A percentile compares a stretch with the other conserved stretches of the same genome.
Conservation (phyloP, 2,329 filamentous ascomycete genomes). For the Cordyceps fumosorosea region DNA sequence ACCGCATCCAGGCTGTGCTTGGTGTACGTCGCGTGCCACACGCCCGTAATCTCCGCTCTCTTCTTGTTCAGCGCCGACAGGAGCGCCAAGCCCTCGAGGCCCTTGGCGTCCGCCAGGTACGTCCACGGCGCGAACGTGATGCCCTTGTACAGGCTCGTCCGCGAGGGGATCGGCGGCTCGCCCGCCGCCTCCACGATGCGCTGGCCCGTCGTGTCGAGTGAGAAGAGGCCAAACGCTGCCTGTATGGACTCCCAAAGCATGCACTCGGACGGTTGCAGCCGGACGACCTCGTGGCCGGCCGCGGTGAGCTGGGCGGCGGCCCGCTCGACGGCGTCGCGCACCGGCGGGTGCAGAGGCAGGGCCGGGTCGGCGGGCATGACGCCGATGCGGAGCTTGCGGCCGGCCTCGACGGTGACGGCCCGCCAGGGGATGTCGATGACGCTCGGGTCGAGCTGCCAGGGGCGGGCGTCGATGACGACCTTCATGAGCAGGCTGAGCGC, state of each 20-base stretch:
- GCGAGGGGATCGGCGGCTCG: constrained; percentile 13
- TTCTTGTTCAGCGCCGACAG: constrained; percentile 18
- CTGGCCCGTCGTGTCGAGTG: not conserved
- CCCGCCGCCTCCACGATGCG: constrained; percentile 9
- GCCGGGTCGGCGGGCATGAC: constrained; percentile 39
- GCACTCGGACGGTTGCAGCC: constrained; percentile 22
- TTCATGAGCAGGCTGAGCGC: constrained; percentile 36
- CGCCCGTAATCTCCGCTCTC: constrained; percentile 26
- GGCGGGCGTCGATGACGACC: constrained; percentile 30
- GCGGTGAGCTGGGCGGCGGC: constrained; percentile 32
- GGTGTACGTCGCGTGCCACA: constrained; percentile 36
- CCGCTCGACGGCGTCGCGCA: constrained; percentile 36
- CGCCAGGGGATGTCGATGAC: constrained; percentile 41
- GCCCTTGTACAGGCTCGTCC: not conserved
- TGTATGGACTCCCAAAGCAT: constrained; percentile 12
- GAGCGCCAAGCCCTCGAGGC: constrained; percentile 34
- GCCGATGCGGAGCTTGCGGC: constrained; percentile 36
- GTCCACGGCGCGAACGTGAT: not conserved
- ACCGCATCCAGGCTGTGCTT: constrained; percentile 42
- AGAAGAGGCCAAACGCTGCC: not conserved
- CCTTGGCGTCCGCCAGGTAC: constrained; percentile 10
- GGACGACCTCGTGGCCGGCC: constrained; percentile 39
- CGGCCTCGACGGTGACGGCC: constrained; percentile 15
- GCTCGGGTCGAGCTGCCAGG: constrained; percentile 39
- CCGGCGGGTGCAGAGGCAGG: constrained; percentile 44